Percentiles rank a stretch among this genome's conserved stretches.
Conservation (phyloP, 805 yeast genomes). For the Hanseniaspora mollemarum region DNA sequence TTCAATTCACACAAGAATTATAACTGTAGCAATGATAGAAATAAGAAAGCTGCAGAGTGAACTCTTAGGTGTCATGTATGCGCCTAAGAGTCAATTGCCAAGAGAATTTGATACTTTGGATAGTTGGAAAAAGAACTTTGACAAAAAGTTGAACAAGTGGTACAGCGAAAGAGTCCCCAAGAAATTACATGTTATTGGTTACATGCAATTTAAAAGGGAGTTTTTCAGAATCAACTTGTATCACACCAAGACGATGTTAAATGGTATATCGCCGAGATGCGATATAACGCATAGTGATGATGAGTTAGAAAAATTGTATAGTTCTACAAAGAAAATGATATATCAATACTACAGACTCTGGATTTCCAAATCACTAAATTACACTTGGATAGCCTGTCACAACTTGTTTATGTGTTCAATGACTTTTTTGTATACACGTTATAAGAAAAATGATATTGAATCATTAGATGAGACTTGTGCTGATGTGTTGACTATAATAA, state of each 20-base stretch:
- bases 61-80: conserved; percentile 61
- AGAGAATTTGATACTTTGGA: conserved; percentile 41
- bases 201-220: conserved; percentile 60
- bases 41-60: conserved; percentile 69
- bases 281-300: conserved; percentile 38
- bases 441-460: conserved; percentile 38
- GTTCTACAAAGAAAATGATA: conserved; percentile 57
- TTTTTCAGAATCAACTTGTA: conserved; percentile 66
- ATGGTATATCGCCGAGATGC: conserved; percentile 68
- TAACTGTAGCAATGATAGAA: conserved; percentile 55
- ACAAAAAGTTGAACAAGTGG: conserved; percentile 52
- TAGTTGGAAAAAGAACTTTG: conserved; percentile 54
- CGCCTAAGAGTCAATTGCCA: conserved; percentile 55
- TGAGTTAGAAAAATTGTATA: conserved; percentile 47
- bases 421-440: conserved; percentile 65
- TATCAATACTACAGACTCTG: conserved; percentile 49
- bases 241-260: conserved; percentile 59
- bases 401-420: conserved; percentile 83
- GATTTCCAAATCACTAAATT: conserved; percentile 51
- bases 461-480: conserved; percentile 40
- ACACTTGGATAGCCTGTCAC: conserved; percentile 89
- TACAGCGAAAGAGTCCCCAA: conserved; percentile 41
- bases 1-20: conserved; percentile 29
- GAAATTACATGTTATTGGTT: conserved; percentile 42
- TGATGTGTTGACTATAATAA: conserved; percentile 47